Percentiles rank a stretch among this genome's conserved stretches.
phyloP scores from a whole-genome alignment of 2,329 filamentous ascomycete species.

The Clonostachys solani region DNA sequence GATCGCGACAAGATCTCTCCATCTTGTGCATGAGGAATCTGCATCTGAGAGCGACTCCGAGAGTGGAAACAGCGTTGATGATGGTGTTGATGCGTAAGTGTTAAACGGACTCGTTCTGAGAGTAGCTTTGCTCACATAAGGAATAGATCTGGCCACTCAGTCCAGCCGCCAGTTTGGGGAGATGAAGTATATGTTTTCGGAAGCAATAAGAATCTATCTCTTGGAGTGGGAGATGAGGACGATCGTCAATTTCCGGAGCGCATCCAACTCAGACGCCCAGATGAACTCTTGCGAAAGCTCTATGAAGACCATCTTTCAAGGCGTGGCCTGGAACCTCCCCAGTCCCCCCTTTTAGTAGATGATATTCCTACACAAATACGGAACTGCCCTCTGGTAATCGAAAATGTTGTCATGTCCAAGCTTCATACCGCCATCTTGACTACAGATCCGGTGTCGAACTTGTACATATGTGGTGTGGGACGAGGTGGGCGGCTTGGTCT shows the following conservation, averaged over 20 bases:
- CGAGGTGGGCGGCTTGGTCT: conserved; percentile 85
- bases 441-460: conserved; percentile 79
- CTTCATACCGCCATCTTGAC: conserved; percentile 88
- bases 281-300: conserved; percentile 70
- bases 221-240: conserved; percentile 93
- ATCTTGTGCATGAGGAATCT: conserved; percentile 18
- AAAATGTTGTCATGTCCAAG: conserved; percentile 85
- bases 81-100: conserved; percentile 20
- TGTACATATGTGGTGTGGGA: conserved; percentile 91
- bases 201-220: conserved; percentile 90
- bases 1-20: conserved; percentile 70
- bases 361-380: conserved; percentile 71
- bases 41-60: conserved; percentile 48
- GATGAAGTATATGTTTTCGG: conserved; percentile 93
- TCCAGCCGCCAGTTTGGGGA: conserved; percentile 31
- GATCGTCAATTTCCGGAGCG: conserved; percentile 92
- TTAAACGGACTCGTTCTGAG: neutral
- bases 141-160: too few relatives aligned
- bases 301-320: conserved; percentile 32
- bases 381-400: conserved; percentile 69
- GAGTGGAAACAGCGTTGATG: conserved; percentile 41
- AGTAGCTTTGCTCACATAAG: too few relatives aligned
- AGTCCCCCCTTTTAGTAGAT: conserved; percentile 15
- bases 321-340: conserved; percentile 19
- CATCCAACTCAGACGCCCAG: conserved; percentile 70